phyloP scores from a whole-genome alignment of 129 eudicot genomes.

The sunflower (Helianthus annuus) region DNA sequence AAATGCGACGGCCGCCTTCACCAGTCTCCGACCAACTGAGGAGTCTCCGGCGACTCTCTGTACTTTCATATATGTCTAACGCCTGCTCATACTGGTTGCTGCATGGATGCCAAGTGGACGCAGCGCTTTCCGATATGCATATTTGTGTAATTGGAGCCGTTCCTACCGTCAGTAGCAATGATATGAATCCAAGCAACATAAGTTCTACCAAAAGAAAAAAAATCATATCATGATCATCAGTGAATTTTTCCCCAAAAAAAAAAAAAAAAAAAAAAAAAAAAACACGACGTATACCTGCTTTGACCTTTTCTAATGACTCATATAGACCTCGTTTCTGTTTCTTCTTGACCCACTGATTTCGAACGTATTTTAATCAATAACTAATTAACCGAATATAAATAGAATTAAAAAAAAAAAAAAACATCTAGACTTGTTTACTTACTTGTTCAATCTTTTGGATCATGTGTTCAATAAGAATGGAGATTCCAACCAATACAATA shows the following conservation, averaged over 20 bases:
- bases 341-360: conserved; percentile 55
- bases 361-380: not conserved
- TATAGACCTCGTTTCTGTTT: conserved; percentile 56
- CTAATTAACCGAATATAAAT: not conserved
- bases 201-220: conserved; percentile 41
- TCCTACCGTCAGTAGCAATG: conserved; percentile 61
- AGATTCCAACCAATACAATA: conserved; percentile 46
- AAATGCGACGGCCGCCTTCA: conserved; percentile 30
- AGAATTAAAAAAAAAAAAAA: no score
- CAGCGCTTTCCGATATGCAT: conserved; percentile 45
- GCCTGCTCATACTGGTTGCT: conserved; percentile 14
- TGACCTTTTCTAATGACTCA: conserved; percentile 66
- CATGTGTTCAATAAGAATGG: conserved; percentile 49
- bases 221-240: not conserved
- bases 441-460: conserved; percentile 58
- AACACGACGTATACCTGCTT: conserved; percentile 40
- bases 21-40: conserved; percentile 15
- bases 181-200: conserved; percentile 71
- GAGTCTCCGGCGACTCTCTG: conserved; percentile 46
- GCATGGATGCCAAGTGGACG: conserved; percentile 60
- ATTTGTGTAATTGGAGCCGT: conserved; percentile 45
- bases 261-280: no score
- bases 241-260: no score
- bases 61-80: not conserved
- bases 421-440: not conserved